Base-by-base conservation (phyloP, 1,284 basidiomycete genomes). In the Chalciporus sp. region DNA sequence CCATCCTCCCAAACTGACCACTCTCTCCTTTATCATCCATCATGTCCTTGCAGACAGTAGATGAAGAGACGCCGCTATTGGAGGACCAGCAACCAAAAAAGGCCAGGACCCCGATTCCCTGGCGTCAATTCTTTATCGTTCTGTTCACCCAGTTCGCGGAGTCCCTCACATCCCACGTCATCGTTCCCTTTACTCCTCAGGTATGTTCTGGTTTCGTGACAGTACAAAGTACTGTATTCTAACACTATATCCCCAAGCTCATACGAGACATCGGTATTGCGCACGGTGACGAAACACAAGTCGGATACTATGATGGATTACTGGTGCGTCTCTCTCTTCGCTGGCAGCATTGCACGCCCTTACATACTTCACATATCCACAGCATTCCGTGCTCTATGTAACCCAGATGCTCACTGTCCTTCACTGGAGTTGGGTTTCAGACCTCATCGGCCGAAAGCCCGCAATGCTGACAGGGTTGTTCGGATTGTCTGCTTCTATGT, bases 231-330 rank as follows among this genome's bases (percentile, higher is more conserved):
- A 6, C 56, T 42, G 42, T 2, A 4, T 19, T 20, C 19, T 57
- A 37, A 48, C 44, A 2, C 3, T 52, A 29, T 43, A 14, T 40
- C 3, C 23, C 54, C 19, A 54, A 82, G 79, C 68, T 83, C 31
- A 74, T 83, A 35, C 79, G 85, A 31, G 85, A 86, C 59, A 75
- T 88, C 54, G 87, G 85, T 19, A 79, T 91, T 17, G 89, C 88
- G 31, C 71, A 83, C 60, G 88, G 79, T 35, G 76, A 81, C 57
- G 79, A 81, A 62, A 72, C 74, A 6, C 69, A 69, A 51, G 78
- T 82, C n/a, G 82, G 81, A 29, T 79, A 81, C 62, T 85, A 83
- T 68, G 82, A 81, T 16, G 83, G 83, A 9, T 44, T 84, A 9
- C 72, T 85, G 71, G 82, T 82, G 42, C 52, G 75, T 66, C 39